Percentiles rank a stretch among this genome's conserved stretches.
These are phyloP conservation scores for Diaporthe humulicola DNA, from an alignment of 2,329 filamentous ascomycete genomes.

Conservation along the genomic window DNA sequence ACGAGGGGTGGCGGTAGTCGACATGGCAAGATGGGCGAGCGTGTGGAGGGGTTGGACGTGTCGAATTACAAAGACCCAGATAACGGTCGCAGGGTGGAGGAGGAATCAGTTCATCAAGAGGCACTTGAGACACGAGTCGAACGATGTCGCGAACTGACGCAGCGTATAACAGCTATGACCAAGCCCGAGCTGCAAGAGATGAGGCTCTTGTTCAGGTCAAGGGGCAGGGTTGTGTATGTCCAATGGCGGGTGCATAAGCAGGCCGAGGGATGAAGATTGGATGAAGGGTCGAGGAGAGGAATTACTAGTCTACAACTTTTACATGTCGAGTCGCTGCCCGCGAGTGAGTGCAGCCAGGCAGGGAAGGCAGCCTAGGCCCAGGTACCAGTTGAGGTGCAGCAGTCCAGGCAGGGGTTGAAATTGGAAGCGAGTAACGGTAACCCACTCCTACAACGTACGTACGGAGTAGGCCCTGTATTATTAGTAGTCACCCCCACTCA, in stretches of 20 bases:
- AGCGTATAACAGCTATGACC: slow-evolving; percentile 17
- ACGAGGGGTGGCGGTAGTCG: slow-evolving; percentile 6
- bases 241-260: slow-evolving; percentile 9
- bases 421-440: slow-evolving; percentile 20
- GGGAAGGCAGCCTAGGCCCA: background rate
- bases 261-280: slow-evolving; percentile 1
- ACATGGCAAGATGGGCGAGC: slow-evolving; percentile 29
- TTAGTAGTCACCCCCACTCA: background rate
- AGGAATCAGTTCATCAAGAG: slow-evolving; percentile 39
- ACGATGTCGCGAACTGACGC: slow-evolving; percentile 31
- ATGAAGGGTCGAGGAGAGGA: background rate
- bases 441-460: background rate
- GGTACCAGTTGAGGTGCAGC: background rate
- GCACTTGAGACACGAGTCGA: slow-evolving; percentile 39
- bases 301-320: background rate
- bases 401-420: slow-evolving; percentile 22
- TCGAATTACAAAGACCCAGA: slow-evolving; percentile 20
- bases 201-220: background rate
- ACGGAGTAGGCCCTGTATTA: too few species aligned
- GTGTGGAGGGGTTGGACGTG: background rate
- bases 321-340: background rate
- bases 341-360: background rate
- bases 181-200: slow-evolving; percentile 18
- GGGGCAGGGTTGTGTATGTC: background rate
- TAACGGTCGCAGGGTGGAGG: slow-evolving; percentile 35